These are phyloP conservation scores for Mimosa pudica DNA, from an alignment of 306 rosid genomes.

Conservation along the genomic window DNA sequence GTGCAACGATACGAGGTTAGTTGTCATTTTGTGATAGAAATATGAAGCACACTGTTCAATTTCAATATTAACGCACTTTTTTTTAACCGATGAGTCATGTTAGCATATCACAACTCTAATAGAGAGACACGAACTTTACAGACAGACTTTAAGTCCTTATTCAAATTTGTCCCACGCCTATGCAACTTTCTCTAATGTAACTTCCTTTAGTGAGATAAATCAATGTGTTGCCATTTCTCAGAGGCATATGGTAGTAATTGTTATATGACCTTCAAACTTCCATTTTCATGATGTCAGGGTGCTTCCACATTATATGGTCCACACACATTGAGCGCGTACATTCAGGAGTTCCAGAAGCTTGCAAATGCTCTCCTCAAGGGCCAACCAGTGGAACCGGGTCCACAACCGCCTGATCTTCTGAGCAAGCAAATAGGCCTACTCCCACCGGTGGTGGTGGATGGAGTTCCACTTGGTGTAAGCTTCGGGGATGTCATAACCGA, in stretches of 20 bases:
- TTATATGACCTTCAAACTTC: constrained; percentile 10
- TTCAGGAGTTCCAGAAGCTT: constrained; percentile 90
- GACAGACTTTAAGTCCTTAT: neutral
- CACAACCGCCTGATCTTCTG: constrained; percentile 84
- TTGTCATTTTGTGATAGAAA: constrained; percentile 32
- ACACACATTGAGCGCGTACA: constrained; percentile 80
- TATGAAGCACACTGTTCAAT: neutral
- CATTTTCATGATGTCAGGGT: constrained; percentile 54
- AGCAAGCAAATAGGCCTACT: constrained; percentile 74
- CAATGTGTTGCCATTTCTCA: neutral
- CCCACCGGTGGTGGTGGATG: constrained; percentile 76
- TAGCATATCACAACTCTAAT: neutral
- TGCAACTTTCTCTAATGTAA: neutral
- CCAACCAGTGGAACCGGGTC: constrained; percentile 58
- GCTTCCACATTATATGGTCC: constrained; percentile 94
- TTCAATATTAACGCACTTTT: neutral
- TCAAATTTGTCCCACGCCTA: constrained; percentile 1
- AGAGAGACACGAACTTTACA: neutral
- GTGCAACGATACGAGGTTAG: constrained; percentile 96
- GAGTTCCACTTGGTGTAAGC: constrained; percentile 58
- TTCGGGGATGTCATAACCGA: constrained; percentile 76
- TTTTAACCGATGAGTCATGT: neutral
- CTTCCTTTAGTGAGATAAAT: constrained; percentile 6
- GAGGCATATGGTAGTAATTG: neutral
- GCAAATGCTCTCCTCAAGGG: constrained; percentile 55